Percentiles rank a stretch among this genome's conserved stretches.
These are phyloP conservation scores for Trichoderma aggressivum DNA, from an alignment of 2,329 filamentous ascomycete species.

Conservation along the genomic window DNA sequence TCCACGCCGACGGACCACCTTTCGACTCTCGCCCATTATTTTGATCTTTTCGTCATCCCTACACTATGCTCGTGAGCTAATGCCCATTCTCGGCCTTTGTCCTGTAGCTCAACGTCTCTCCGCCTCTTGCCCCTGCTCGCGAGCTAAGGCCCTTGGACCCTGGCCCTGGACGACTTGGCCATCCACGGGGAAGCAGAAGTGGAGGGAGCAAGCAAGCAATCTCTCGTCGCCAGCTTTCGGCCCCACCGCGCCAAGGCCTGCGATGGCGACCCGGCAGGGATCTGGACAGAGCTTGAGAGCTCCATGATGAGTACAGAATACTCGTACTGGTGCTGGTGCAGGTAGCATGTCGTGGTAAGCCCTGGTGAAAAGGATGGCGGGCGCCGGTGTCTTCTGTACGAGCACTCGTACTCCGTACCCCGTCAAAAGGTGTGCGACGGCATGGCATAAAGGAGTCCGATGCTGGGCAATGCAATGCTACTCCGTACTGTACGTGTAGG, in stretches of 20 bases:
- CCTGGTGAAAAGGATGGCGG: neutral
- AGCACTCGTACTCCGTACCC: too few relatives aligned
- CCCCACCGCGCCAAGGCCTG: constrained; percentile 9
- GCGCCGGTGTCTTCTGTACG: neutral
- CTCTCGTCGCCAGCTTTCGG: constrained; percentile 10
- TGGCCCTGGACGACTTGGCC: neutral
- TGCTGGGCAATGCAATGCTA: neutral
- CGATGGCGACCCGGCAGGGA: constrained; percentile 3
- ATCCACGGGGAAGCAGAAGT: constrained; percentile 8
- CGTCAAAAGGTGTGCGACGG: neutral
- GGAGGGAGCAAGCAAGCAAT: constrained; percentile 12
- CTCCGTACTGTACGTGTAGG: neutral
- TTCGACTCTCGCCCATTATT: neutral
- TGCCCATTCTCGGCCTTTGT: constrained; percentile 9
- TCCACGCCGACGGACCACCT: neutral
- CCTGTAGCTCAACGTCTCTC: constrained; percentile 3
- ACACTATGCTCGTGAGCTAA: constrained; percentile 5
- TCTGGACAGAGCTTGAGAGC: neutral
- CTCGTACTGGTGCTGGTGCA: neutral
- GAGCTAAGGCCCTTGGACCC: neutral
- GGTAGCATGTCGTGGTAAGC: neutral
- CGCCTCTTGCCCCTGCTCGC: neutral
- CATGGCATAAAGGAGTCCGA: neutral
- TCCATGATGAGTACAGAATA: neutral
- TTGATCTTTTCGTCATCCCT: constrained; percentile 1